Base-by-base conservation (phyloP, 495 filamentous ascomycete genomes). In the Trichoderma erinaceum region DNA sequence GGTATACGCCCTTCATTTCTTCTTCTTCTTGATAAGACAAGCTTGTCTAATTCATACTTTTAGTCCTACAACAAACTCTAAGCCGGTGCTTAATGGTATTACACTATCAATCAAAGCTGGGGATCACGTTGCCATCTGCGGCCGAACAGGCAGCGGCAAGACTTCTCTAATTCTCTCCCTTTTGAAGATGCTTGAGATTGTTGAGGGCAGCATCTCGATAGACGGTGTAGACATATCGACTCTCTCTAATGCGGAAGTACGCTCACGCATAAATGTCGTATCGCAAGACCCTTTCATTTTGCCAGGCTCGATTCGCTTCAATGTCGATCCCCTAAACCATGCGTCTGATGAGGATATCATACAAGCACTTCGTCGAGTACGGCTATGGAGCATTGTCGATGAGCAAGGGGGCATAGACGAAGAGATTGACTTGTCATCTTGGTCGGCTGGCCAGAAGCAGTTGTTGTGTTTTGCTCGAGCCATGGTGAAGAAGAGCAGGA, bases 391-490 rank as follows among this genome's bases (percentile, higher is more conserved):
- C 12, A 27, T 76, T 18, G 69, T 83, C 43, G 46, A 74, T 32
- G 70, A 67, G 18, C 75, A 78, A 58, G 78, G 78, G 21, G 78
- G 80, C 0, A 66, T 81, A 1, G 76, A 81, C 64, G 66, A 66
- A 4, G 69, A 75, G 0, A 65, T 81, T 41, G 72, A 77, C 8
- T 71, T 71, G 13, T 70, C 75, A 5, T 68, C 75, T 13, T 73
- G 83, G 35, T 80, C 76, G 3, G 77, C 79, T 38, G 82, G 82
- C 6, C 77, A 85, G 68, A 73, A 73, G 38, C 81, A 83, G 72
- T 71, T 84, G 0, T 78, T 84, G 67, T 79, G 79, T 66, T 73
- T 85, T 0, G 81, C 81, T 0, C 69, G 82, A 32, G 81, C 82
- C 1, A 71, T 81, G 8, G 32, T 77, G 16, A 58, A 66, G 66